These are phyloP conservation scores for Novymonas esmeraldas DNA, from an alignment of 208 protist genomes.

Conservation along the genomic window DNA sequence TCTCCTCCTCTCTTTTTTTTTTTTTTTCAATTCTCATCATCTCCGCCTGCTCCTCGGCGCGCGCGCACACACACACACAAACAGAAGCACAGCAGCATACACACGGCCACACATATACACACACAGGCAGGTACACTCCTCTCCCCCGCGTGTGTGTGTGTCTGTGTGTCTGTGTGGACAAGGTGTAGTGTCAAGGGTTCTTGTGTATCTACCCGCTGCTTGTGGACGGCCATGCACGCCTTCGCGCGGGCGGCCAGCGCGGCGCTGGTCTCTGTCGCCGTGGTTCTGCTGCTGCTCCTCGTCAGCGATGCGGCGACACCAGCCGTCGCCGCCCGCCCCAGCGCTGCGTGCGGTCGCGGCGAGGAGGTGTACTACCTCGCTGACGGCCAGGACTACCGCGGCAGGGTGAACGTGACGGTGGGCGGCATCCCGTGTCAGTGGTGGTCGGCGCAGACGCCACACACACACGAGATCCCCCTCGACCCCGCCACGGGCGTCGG, in stretches of 20 bases:
- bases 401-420: conserved; percentile 51
- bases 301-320: background rate
- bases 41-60: too few species aligned
- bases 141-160: too few species aligned
- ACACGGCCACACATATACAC: too few species aligned
- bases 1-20: too few species aligned
- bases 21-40: too few species aligned
- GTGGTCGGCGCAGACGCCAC: conserved; percentile 48
- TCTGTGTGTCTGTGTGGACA: too few species aligned
- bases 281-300: conserved; percentile 6
- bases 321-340: conserved; percentile 1
- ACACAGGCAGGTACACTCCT: too few species aligned
- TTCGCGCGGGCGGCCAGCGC: background rate
- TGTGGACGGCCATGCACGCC: background rate
- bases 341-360: conserved; percentile 19
- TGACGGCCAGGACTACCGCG: conserved; percentile 69
- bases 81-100: too few species aligned
- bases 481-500: conserved; percentile 50
- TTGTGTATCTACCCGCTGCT: background rate
- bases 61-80: too few species aligned
- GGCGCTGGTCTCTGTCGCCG: background rate
- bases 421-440: conserved; percentile 55
- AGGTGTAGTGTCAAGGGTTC: too few species aligned
- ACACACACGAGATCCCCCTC: conserved; percentile 40
- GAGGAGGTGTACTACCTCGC: conserved; percentile 49